phyloP scores from a whole-genome alignment of 75 land plant species.

The Isoetes taiwanensis region DNA sequence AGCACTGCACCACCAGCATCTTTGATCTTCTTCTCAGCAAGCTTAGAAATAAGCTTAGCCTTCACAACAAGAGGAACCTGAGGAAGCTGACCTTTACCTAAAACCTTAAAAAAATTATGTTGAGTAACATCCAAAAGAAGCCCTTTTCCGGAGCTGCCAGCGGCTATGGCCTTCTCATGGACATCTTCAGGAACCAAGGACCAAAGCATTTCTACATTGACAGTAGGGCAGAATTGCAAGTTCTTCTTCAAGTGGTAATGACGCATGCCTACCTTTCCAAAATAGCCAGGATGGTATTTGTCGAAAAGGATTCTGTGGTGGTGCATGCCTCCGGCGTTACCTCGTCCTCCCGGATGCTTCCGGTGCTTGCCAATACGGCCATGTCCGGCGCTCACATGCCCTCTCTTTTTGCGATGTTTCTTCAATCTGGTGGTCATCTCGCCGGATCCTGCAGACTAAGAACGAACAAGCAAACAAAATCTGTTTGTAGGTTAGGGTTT shows the following conservation, averaged over 20 bases:
- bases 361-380: conserved; percentile 52
- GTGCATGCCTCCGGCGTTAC: conserved; percentile 52
- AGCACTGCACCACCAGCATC: conserved; percentile 37
- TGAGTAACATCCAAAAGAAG: conserved; percentile 37
- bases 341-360: conserved; percentile 51
- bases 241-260: conserved; percentile 23
- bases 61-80: conserved; percentile 29
- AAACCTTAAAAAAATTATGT: conserved; percentile 38
- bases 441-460: no score
- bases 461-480: no score
- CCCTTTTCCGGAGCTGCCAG: conserved; percentile 5
- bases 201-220: conserved; percentile 33
- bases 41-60: conserved; percentile 37
- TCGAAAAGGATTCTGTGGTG: conserved; percentile 52
- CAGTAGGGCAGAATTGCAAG: conserved; percentile 37
- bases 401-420: conserved; percentile 46
- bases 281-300: conserved; percentile 54
- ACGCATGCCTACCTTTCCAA: conserved; percentile 51
- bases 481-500: no score
- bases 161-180: conserved; percentile 19
- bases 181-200: conserved; percentile 31
- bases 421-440: conserved; percentile 26
- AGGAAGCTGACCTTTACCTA: conserved; percentile 32
- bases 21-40: conserved; percentile 44
- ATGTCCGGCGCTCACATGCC: conserved; percentile 44